A percentile compares a stretch with the other conserved stretches of the same genome.
phyloP scores from a whole-genome alignment of 176 grass and related monocot genomes.

The Luzula sylvatica region DNA sequence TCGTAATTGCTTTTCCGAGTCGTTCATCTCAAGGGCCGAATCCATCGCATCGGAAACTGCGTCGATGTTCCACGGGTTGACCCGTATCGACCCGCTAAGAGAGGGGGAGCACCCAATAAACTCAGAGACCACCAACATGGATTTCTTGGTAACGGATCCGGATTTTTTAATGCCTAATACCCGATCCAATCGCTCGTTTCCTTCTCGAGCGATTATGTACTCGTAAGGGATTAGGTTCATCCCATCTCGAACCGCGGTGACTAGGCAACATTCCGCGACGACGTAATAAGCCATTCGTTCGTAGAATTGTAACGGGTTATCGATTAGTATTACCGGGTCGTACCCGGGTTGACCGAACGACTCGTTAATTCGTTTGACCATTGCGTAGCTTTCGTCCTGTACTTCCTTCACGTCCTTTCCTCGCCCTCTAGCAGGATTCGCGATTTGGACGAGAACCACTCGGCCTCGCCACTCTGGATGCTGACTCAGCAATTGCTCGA shows the following conservation, averaged over 20 bases:
- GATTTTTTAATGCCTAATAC: slow-evolving; percentile 38
- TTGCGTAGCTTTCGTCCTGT: slow-evolving; percentile 70
- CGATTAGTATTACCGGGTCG: slow-evolving; percentile 71
- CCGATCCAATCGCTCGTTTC: slow-evolving; percentile 57
- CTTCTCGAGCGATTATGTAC: slow-evolving; percentile 77
- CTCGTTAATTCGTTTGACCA: slow-evolving; percentile 77
- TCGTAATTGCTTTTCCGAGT: slow-evolving; percentile 60
- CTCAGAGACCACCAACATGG: slow-evolving; percentile 77
- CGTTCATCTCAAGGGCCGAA: slow-evolving; percentile 56
- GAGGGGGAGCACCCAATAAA: slow-evolving; percentile 94
- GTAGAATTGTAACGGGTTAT: slow-evolving; percentile 63
- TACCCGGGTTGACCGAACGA: slow-evolving; percentile 65
- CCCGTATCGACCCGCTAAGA: slow-evolving; percentile 63
- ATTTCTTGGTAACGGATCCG: slow-evolving; percentile 41
- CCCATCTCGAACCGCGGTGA: slow-evolving; percentile 87
- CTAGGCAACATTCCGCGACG: slow-evolving; percentile 75
- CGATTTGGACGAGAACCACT: slow-evolving; percentile 85
- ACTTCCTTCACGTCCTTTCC: slow-evolving; percentile 87
- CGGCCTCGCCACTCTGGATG: slow-evolving; percentile 59
- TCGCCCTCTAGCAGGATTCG: slow-evolving; percentile 75
- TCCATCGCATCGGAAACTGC: slow-evolving; percentile 83
- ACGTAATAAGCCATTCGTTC: slow-evolving; percentile 96
- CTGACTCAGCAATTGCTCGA: slow-evolving; percentile 74
- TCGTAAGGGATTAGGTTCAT: slow-evolving; percentile 97
- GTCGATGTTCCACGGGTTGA: slow-evolving; percentile 95